These are phyloP conservation scores for Pholiota molesta DNA, from an alignment of 768 basidiomycete species.

Conservation along the genomic window DNA sequence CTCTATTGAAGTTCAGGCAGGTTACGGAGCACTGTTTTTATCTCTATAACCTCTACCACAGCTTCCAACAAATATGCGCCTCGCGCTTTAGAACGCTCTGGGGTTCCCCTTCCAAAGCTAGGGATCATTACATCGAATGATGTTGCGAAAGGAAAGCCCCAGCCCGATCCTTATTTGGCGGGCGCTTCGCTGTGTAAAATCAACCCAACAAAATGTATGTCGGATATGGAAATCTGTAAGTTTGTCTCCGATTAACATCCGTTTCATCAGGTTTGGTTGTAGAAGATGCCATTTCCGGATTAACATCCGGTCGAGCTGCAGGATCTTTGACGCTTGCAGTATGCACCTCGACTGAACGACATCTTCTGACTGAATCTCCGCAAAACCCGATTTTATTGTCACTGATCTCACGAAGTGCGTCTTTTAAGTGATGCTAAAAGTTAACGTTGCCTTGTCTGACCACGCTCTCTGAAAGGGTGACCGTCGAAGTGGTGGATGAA, in stretches of 20 bases:
- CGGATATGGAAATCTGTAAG: no score
- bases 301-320: conserved; percentile 74
- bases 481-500: conserved; percentile 45
- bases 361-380: conserved; percentile 53
- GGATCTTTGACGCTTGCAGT: conserved; percentile 80
- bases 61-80: conserved; percentile 77
- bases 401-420: conserved; percentile 67
- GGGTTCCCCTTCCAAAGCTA: conserved; percentile 56
- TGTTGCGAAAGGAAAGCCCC: conserved; percentile 78
- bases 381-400: conserved; percentile 68
- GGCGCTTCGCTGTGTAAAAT: conserved; percentile 67
- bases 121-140: conserved; percentile 78
- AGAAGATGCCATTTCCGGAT: conserved; percentile 88
- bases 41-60: conserved; percentile 25
- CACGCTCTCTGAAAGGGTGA: conserved; percentile 37
- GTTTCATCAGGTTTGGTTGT: conserved; percentile 70
- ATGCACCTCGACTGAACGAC: conserved; percentile 74
- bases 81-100: conserved; percentile 65
- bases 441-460: conserved; percentile 1
- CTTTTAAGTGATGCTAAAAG: not conserved
- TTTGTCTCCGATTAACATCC: not conserved
- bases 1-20: not conserved
- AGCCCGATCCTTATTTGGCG: conserved; percentile 83
- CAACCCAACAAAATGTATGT: conserved; percentile 59
- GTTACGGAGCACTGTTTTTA: conserved; percentile 1